These are phyloP conservation scores for Spathaspora girioi DNA, from an alignment of 805 yeast species.

Conservation along the genomic window DNA sequence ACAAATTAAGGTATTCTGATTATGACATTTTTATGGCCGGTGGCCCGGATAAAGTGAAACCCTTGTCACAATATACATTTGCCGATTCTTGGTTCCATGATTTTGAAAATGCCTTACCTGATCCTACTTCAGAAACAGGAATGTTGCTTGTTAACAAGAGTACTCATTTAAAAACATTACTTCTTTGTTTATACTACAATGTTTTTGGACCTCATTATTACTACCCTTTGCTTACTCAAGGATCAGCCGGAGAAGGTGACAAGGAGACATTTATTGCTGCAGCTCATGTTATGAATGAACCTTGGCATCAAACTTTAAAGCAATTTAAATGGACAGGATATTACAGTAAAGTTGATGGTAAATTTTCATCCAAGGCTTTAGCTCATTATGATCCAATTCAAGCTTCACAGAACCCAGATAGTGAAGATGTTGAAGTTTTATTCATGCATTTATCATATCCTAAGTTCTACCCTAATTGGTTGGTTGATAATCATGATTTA, in stretches of 20 bases:
- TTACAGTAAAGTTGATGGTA: slow-evolving; percentile 15
- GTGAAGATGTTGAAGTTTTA: slow-evolving; percentile 16
- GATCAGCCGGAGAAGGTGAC: slow-evolving; percentile 77
- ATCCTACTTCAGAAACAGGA: slow-evolving; percentile 69
- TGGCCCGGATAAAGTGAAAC: slow-evolving; percentile 26
- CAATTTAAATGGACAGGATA: slow-evolving; percentile 40
- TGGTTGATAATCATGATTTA: slow-evolving; percentile 33
- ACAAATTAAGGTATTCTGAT: slow-evolving; percentile 28
- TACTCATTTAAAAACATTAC: slow-evolving; percentile 53
- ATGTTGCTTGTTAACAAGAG: slow-evolving; percentile 60
- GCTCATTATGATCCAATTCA: slow-evolving; percentile 39
- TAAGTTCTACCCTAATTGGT: slow-evolving; percentile 33
- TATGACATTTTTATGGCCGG: slow-evolving; percentile 32
- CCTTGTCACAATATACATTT: slow-evolving; percentile 24
- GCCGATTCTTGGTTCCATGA: slow-evolving; percentile 49
- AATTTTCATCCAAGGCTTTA: slow-evolving; percentile 35
- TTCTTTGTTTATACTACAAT: slow-evolving; percentile 63
- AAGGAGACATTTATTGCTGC: slow-evolving; percentile 75
- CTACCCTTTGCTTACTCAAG: slow-evolving; percentile 67
- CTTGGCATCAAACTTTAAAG: slow-evolving; percentile 52
- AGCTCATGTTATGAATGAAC: slow-evolving; percentile 47
- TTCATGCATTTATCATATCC: slow-evolving; percentile 66
- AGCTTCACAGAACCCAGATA: slow-evolving; percentile 6
- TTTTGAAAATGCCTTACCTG: slow-evolving; percentile 60
- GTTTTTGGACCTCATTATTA: slow-evolving; percentile 61